Percentiles rank a stretch among this genome's conserved stretches.
phyloP scores from a whole-genome alignment of 768 basidiomycete species.

The Suillus occidentalis region DNA sequence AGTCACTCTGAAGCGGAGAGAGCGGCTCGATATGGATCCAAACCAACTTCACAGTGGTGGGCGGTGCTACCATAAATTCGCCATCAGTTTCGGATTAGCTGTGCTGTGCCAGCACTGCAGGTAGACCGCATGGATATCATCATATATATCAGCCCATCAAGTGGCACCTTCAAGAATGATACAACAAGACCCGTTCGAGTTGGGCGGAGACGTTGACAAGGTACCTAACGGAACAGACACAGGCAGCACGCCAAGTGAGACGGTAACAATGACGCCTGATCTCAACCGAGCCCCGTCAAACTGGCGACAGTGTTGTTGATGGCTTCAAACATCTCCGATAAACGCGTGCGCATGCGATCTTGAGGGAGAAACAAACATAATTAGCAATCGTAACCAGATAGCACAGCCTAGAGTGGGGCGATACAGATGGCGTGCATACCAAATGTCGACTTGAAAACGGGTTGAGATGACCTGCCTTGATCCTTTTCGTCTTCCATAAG shows the following conservation, averaged over 20 bases:
- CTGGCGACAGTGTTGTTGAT: conserved; percentile 27
- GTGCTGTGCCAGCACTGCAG: neutral
- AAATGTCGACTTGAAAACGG: conserved; percentile 11
- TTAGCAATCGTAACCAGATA: conserved; percentile 18
- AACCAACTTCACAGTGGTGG: neutral
- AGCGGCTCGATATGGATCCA: neutral
- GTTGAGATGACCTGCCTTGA: conserved; percentile 36
- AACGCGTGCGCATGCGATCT: conserved; percentile 24
- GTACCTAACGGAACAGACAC: neutral
- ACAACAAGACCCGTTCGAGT: neutral
- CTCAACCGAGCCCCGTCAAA: conserved; percentile 4
- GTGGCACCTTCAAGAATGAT: neutral
- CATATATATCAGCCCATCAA: neutral
- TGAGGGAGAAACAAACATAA: conserved; percentile 6
- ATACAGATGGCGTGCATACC: conserved; percentile 24
- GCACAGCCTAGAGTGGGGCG: neutral
- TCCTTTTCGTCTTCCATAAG: conserved; percentile 24
- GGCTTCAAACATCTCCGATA: conserved; percentile 27
- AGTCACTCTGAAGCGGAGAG: neutral
- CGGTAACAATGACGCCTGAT: neutral
- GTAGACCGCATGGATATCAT: neutral
- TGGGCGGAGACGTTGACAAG: neutral
- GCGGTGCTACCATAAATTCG: neutral
- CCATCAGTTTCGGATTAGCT: neutral
- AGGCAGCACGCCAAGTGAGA: neutral